Evolutionary conservation across 2,329 filamentous ascomycete genomes (phyloP), one percentile per base, ranked within the genome.

Genomic region (Lachnellula cervina): DNA sequence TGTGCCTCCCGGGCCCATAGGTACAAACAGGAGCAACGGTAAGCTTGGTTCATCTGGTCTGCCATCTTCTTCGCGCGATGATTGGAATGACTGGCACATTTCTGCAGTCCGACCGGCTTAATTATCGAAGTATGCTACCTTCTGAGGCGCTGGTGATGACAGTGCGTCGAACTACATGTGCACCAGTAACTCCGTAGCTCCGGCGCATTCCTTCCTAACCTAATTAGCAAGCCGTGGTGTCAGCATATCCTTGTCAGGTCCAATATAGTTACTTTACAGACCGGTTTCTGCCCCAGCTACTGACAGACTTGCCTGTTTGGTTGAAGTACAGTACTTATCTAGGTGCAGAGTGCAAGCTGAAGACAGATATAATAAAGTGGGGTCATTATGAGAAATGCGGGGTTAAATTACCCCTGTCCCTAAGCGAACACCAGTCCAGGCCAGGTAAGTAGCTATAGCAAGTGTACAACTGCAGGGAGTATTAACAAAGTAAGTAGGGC

Each of bases 21-120:
- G 28, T 16, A 58, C 53, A 51, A 55, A 58, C 19, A 56, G 52
- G 17, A 58, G 35, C n/a, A 47, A 43, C 28, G 47, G 49, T 14
- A 40, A 28, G 11, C 44, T 38, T 28, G 16, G 11, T 14, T 52
- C 40, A 16, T 23, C 23, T 14, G 37, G 17, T 13, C 11, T 19
- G 25, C 4, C 19, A 25, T 50, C 48, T 19, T 38, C 48, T 50
- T 49, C 46, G 3, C 14, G 46, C 11, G 14, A 25, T 6, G 17
- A 16, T 25, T 35, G n/a, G 17, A 6, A 19, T 38, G 13, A 7
- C 21, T 50, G 48, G 35, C 34, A 16, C 48, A 50, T 50, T 50
- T 17, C 8, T 40, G 4, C 21, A 17, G 25, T 38, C 2, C 4
- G 16, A 25, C 28, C 34, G 23, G 34, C 48, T 25, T 23, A 38